A percentile compares a stretch with the other conserved stretches of the same genome.
Conservation (phyloP, 192 early-diverging fungal genomes). For the Entomortierella lignicola region DNA sequence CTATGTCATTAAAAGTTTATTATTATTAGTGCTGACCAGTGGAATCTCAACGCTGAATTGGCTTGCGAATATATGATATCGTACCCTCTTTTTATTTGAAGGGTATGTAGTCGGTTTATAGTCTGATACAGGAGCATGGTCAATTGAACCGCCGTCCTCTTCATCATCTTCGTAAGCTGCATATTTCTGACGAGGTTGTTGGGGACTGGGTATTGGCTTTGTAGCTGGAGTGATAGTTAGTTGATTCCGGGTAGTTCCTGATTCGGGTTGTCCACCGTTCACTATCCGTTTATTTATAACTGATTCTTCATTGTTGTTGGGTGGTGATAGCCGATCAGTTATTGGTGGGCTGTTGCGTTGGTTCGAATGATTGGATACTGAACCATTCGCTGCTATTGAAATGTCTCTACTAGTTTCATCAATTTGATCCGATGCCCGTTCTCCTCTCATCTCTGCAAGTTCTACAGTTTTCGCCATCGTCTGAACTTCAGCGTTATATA, state of each 20-base stretch:
- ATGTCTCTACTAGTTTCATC: neutral
- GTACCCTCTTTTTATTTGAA: constrained; percentile 32
- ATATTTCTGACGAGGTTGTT: constrained; percentile 15
- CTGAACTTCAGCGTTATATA: neutral
- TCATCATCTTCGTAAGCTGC: constrained; percentile 17
- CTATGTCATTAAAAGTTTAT: neutral
- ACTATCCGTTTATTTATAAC: neutral
- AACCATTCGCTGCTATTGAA: neutral
- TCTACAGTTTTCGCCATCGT: neutral
- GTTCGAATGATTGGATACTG: neutral
- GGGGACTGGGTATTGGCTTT: neutral
- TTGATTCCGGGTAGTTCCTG: neutral
- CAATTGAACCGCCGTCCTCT: constrained; percentile 11
- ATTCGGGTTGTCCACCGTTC: neutral
- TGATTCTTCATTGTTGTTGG: neutral
- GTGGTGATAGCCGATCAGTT: neutral
- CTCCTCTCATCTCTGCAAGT: neutral
- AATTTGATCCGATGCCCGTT: neutral
- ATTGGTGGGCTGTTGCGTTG: neutral
- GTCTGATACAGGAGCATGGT: constrained; percentile 3
- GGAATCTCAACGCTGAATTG: no score
- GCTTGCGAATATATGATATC: neutral
- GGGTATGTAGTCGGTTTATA: neutral
- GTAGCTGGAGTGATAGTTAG: neutral
- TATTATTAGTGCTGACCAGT: no score